Conservation (phyloP, 106 monocot species). For the Acorus calamus region DNA sequence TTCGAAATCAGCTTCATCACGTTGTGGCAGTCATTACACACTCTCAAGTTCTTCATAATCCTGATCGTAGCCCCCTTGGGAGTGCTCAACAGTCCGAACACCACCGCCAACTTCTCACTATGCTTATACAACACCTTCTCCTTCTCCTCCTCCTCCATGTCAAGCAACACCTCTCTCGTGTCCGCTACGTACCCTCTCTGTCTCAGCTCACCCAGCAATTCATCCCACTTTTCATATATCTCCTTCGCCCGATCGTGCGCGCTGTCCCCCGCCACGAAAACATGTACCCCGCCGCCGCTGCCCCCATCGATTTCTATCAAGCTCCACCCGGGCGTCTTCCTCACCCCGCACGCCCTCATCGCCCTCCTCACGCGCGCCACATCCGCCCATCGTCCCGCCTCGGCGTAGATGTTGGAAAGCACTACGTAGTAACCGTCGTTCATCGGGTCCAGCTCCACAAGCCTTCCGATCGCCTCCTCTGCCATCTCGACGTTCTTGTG, state of each 20-base stretch:
- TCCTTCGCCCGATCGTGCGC: slow-evolving; percentile 1
- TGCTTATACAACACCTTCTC: slow-evolving; percentile 11
- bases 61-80: slow-evolving; percentile 9
- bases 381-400: slow-evolving; percentile 13
- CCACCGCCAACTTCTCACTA: slow-evolving; percentile 31
- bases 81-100: slow-evolving; percentile 22
- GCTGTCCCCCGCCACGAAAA: slow-evolving; percentile 14
- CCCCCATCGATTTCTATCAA: slow-evolving; percentile 12
- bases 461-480: not conserved
- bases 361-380: slow-evolving; percentile 13
- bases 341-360: slow-evolving; percentile 15
- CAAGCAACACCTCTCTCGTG: slow-evolving; percentile 7
- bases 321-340: slow-evolving; percentile 25
- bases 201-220: slow-evolving; percentile 10
- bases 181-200: slow-evolving; percentile 5
- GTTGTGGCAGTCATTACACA: slow-evolving; percentile 32
- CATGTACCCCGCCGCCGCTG: slow-evolving; percentile 4
- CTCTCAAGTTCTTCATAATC: slow-evolving; percentile 33
- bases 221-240: slow-evolving; percentile 14
- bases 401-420: slow-evolving; percentile 25
- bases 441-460: slow-evolving; percentile 12
- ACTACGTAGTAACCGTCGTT: slow-evolving; percentile 11
- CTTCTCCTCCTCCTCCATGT: slow-evolving; percentile 18
- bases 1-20: slow-evolving; percentile 23
- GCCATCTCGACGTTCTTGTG: slow-evolving; percentile 13